Conservation (phyloP, 129 eudicot species). For the Ambrosia trifida region DNA sequence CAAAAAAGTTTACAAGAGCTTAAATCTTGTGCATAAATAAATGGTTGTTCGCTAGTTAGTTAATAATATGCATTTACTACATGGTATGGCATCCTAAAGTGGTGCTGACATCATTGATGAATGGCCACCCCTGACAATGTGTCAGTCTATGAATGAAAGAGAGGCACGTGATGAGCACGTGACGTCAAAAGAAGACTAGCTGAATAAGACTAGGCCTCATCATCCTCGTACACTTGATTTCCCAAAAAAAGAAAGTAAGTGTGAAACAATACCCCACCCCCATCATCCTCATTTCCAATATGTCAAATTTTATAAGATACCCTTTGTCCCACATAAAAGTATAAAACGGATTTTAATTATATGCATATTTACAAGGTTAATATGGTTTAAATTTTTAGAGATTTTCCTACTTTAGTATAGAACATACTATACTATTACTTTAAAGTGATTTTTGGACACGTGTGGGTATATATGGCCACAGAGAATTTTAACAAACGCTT, state of each 20-base stretch:
- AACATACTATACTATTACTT: too few relatives aligned
- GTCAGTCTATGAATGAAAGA: slow-evolving; percentile 31
- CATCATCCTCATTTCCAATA: slow-evolving; percentile 19
- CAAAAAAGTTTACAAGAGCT: background rate
- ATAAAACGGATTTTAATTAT: background rate
- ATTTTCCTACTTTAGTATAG: too few relatives aligned
- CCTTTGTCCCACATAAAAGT: background rate
- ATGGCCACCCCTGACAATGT: slow-evolving; percentile 28
- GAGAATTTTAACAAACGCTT: too few relatives aligned
- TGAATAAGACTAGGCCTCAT: slow-evolving; percentile 15
- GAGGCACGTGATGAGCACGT: slow-evolving; percentile 35
- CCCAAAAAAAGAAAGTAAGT: slow-evolving; percentile 18
- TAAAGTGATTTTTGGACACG: too few relatives aligned
- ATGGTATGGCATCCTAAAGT: slow-evolving; percentile 18
- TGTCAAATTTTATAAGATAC: background rate
- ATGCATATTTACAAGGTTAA: too few relatives aligned
- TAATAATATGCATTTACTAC: slow-evolving; percentile 18
- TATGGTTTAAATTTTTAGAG: too few relatives aligned
- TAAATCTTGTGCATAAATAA: background rate
- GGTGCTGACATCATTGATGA: slow-evolving; percentile 23
- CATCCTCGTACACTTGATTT: slow-evolving; percentile 33
- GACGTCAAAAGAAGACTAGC: slow-evolving; percentile 13
- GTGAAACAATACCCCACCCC: background rate
- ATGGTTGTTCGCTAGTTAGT: slow-evolving; percentile 12
- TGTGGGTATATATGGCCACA: too few relatives aligned